Percentiles rank a stretch among this genome's conserved stretches.
phyloP scores from a whole-genome alignment of 257 asterid species.

The Galeopsis tetrahit region DNA sequence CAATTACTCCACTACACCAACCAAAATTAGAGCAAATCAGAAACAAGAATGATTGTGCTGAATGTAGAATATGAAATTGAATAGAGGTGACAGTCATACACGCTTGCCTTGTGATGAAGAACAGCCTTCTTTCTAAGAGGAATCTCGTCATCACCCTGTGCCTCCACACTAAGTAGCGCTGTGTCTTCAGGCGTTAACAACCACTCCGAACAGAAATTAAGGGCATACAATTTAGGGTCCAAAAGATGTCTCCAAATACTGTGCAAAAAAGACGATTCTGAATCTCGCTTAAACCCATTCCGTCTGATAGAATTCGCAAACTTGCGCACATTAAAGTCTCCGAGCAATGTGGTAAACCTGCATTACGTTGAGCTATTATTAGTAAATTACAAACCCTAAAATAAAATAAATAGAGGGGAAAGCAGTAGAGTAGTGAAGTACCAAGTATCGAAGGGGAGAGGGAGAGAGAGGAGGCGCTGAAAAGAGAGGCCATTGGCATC shows the following conservation, averaged over 20 bases:
- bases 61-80: background rate
- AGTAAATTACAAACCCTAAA: slow-evolving; percentile 10
- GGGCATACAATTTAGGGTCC: slow-evolving; percentile 60
- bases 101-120: slow-evolving; percentile 88
- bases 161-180: slow-evolving; percentile 55
- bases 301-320: slow-evolving; percentile 49
- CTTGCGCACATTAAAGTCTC: slow-evolving; percentile 74
- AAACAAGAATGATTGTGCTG: no score
- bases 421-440: slow-evolving; percentile 37
- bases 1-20: no score
- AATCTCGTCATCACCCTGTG: slow-evolving; percentile 42
- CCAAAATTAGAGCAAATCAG: no score
- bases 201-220: slow-evolving; percentile 70
- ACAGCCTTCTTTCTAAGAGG: slow-evolving; percentile 66
- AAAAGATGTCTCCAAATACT: slow-evolving; percentile 50
- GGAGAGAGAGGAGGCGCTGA: slow-evolving; percentile 66
- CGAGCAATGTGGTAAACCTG: slow-evolving; percentile 70
- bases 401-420: background rate
- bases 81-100: slow-evolving; percentile 38
- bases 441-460: slow-evolving; percentile 69
- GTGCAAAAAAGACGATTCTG: slow-evolving; percentile 49
- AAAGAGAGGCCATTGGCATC: slow-evolving; percentile 57
- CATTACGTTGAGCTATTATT: slow-evolving; percentile 26
- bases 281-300: slow-evolving; percentile 36
- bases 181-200: slow-evolving; percentile 68